These are phyloP conservation scores for Knoxdaviesia proteae DNA, from an alignment of 2,329 filamentous ascomycete species.

Conservation along the genomic window DNA sequence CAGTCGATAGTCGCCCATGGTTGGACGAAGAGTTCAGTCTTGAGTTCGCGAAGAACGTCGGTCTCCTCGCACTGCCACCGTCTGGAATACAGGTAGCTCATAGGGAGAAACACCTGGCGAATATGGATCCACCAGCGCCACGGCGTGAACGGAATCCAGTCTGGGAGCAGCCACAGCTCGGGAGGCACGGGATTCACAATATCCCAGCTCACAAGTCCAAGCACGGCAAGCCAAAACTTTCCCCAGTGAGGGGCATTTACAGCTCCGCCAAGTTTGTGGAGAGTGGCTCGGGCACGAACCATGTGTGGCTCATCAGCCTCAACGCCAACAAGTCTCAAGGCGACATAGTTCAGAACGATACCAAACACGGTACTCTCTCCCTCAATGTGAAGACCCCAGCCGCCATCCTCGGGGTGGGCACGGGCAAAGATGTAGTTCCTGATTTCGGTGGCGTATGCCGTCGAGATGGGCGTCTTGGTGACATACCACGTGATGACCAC, in stretches of 20 bases:
- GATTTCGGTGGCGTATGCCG: constrained; percentile 66
- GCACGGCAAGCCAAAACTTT: constrained; percentile 83
- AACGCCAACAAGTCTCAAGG: constrained; percentile 62
- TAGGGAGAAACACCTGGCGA: constrained; percentile 83
- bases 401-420: constrained; percentile 72
- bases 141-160: constrained; percentile 75
- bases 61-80: constrained; percentile 60
- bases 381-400: constrained; percentile 93
- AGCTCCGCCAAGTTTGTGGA: constrained; percentile 75
- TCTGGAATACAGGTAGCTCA: constrained; percentile 78
- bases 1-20: constrained; percentile 64
- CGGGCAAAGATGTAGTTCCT: constrained; percentile 79
- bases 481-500: constrained; percentile 73
- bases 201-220: constrained; percentile 75
- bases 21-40: constrained; percentile 65
- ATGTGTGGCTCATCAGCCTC: constrained; percentile 67
- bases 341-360: constrained; percentile 70
- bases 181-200: constrained; percentile 87
- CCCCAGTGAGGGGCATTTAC: constrained; percentile 76
- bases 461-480: constrained; percentile 69
- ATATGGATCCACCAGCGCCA: constrained; percentile 99
- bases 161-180: constrained; percentile 79
- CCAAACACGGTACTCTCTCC: constrained; percentile 84
- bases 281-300: constrained; percentile 59
- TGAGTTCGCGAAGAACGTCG: constrained; percentile 48